These are phyloP conservation scores for Populus pruinosa DNA, from an alignment of 345 rosid genomes.

Conservation along the genomic window DNA sequence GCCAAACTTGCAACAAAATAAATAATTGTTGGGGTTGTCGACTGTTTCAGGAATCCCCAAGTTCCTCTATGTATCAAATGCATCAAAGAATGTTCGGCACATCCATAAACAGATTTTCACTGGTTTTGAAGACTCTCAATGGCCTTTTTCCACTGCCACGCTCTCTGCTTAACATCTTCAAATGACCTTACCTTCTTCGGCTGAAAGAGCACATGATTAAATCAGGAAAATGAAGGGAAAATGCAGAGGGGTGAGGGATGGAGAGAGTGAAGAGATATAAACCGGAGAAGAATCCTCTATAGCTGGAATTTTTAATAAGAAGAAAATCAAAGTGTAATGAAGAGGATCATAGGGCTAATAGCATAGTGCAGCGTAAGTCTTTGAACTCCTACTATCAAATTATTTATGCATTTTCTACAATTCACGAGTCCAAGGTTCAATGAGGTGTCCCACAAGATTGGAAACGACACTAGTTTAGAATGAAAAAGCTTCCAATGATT, in stretches of 20 bases:
- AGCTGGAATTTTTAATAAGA: background rate
- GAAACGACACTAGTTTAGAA: background rate
- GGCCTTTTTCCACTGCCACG: conserved; percentile 90
- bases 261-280: background rate
- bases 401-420: background rate
- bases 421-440: background rate
- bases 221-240: conserved; percentile 7
- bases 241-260: background rate
- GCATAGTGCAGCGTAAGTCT: background rate
- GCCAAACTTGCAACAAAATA: conserved; percentile 22
- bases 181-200: conserved; percentile 93
- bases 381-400: background rate
- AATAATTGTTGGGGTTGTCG: conserved; percentile 19
- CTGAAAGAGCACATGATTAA: conserved; percentile 37
- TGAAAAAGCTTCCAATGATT: background rate
- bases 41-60: conserved; percentile 11
- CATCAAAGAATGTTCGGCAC: conserved; percentile 24
- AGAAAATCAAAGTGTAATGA: background rate
- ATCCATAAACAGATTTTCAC: conserved; percentile 32
- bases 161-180: conserved; percentile 90
- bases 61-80: conserved; percentile 21
- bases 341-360: background rate
- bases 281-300: background rate
- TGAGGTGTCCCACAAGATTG: background rate
- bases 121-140: conserved; percentile 87